Percentiles rank a stretch among this genome's conserved stretches.
Evolutionary conservation across 2,329 filamentous ascomycete genomes (phyloP).

Genomic region (Mariannaea elegans): DNA sequence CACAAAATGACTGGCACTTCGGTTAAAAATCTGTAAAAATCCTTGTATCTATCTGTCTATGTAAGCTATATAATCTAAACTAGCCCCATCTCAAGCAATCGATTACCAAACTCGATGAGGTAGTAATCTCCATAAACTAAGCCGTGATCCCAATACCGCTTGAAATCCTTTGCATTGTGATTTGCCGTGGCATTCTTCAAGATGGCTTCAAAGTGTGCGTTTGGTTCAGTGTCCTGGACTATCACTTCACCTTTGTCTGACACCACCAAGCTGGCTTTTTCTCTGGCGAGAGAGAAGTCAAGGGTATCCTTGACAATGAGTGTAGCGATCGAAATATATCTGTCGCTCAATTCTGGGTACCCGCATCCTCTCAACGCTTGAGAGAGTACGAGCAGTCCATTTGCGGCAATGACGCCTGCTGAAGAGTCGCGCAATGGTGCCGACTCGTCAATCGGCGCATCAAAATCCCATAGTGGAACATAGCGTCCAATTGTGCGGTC

Average conservation of each 20-base stretch:
- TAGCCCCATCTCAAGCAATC: slow-evolving; percentile 22
- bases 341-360: slow-evolving; percentile 19
- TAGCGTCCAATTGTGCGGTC: slow-evolving; percentile 20
- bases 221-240: not conserved
- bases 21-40: too few species aligned
- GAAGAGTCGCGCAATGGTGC: slow-evolving; percentile 47
- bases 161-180: slow-evolving; percentile 41
- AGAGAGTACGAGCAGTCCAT: slow-evolving; percentile 51
- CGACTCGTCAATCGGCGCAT: slow-evolving; percentile 51
- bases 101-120: slow-evolving; percentile 44
- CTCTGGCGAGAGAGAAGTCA: slow-evolving; percentile 35
- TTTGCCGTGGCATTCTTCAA: slow-evolving; percentile 43
- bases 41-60: not conserved
- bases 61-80: not conserved
- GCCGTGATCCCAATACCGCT: slow-evolving; percentile 48
- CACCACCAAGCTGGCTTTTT: not conserved
- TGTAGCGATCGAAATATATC: slow-evolving; percentile 41
- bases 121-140: slow-evolving; percentile 61
- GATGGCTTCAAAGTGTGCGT: slow-evolving; percentile 40
- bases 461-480: slow-evolving; percentile 46
- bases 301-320: slow-evolving; percentile 44
- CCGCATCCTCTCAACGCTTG: slow-evolving; percentile 40
- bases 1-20: not conserved
- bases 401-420: slow-evolving; percentile 51
- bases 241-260: not conserved